Conservation (phyloP, 352 stramenopile species). For the Phytophthora pisi region DNA sequence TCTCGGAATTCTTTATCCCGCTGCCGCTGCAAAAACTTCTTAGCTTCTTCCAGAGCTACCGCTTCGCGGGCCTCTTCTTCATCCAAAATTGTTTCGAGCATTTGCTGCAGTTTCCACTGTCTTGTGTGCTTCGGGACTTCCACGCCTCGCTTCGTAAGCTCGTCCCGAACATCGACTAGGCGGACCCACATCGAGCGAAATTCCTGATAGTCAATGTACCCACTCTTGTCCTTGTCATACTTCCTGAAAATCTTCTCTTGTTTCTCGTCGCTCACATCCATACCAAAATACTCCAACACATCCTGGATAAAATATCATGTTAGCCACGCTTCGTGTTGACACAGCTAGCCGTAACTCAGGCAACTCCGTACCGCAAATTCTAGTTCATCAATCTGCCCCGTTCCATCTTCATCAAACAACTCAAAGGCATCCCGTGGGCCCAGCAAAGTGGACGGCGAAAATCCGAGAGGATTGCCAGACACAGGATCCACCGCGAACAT, state of each 20-base stretch:
- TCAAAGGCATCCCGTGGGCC: constrained; percentile 91
- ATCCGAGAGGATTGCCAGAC: constrained; percentile 77
- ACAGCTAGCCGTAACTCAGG: neutral
- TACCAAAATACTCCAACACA: constrained; percentile 93
- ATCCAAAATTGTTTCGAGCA: constrained; percentile 90
- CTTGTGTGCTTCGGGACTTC: constrained; percentile 91
- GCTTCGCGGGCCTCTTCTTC: constrained; percentile 90
- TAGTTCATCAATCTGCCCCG: constrained; percentile 91
- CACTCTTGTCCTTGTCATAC: constrained; percentile 92
- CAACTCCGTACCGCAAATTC: constrained; percentile 83
- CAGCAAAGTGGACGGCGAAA: constrained; percentile 84
- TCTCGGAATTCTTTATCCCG: constrained; percentile 66
- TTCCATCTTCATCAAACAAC: constrained; percentile 91
- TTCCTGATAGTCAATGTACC: constrained; percentile 93
- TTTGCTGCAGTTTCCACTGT: constrained; percentile 73
- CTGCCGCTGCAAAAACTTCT: constrained; percentile 78
- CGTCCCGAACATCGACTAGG: constrained; percentile 79
- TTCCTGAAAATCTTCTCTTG: constrained; percentile 93
- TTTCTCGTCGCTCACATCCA: constrained; percentile 89
- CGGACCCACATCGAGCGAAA: constrained; percentile 94
- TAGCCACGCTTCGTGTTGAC: neutral
- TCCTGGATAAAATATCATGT: constrained; percentile 39
- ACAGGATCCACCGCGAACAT: constrained; percentile 92
- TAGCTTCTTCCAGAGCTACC: constrained; percentile 77
- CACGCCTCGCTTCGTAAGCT: constrained; percentile 86